phyloP scores from a whole-genome alignment of 1,284 basidiomycete genomes.

The Fomitopsis palustris region DNA sequence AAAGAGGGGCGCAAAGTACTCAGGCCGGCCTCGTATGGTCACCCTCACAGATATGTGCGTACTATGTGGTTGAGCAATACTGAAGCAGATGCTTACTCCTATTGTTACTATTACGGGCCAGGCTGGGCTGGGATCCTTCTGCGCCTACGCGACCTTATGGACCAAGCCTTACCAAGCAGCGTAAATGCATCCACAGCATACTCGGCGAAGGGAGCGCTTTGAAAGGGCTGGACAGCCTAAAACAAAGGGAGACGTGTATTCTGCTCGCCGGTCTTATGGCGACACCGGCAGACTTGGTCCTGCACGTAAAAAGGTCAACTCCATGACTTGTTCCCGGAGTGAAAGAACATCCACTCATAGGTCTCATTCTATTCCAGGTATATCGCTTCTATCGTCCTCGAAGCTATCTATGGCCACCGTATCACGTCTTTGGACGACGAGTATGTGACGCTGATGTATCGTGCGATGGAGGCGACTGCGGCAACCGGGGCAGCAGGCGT shows the following conservation, averaged over 20 bases:
- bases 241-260: conserved; percentile 14
- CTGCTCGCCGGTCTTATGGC: conserved; percentile 14
- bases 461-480: no score
- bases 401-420: no score
- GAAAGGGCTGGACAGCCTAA: conserved; percentile 10
- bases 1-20: conserved; percentile 5
- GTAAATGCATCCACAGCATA: conserved; percentile 20
- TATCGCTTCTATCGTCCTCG: no score
- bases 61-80: no score
- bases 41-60: not conserved
- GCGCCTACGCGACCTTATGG: not conserved
- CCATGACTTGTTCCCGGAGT: no score
- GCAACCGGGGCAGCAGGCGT: no score
- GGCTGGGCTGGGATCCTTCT: not conserved
- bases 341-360: no score
- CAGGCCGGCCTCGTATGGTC: conserved; percentile 9
- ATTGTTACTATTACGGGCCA: not conserved
- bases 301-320: conserved; percentile 18
- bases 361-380: no score
- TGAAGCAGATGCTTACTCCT: no score
- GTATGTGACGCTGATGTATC: no score
- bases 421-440: no score
- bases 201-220: conserved; percentile 14
- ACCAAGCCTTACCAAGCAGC: conserved; percentile 18
- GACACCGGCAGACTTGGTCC: conserved; percentile 13